These are phyloP conservation scores for Phytophthora niederhauseri DNA, from an alignment of 352 stramenopile species.

Conservation along the genomic window DNA sequence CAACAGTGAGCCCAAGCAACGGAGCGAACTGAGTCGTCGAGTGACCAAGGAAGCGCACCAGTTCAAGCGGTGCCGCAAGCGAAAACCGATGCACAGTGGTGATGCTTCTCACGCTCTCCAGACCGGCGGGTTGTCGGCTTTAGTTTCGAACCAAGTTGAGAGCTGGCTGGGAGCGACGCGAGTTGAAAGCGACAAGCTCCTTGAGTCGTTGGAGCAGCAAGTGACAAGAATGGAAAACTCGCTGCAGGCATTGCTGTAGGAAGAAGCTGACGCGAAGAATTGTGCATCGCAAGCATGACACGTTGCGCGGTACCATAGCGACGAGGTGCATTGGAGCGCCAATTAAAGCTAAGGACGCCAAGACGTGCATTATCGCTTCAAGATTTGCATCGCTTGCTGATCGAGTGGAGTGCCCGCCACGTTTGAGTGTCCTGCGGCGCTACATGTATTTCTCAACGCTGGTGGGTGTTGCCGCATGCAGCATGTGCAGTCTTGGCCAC, in stretches of 20 bases:
- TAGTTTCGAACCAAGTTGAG: constrained; percentile 10
- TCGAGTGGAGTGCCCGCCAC: not conserved
- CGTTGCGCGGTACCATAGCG: constrained; percentile 4
- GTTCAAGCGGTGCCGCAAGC: constrained; percentile 41
- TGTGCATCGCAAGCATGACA: not conserved
- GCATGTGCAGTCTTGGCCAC: not conserved
- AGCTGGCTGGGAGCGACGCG: constrained; percentile 11
- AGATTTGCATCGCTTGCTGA: constrained; percentile 1
- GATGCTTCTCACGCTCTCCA: constrained; percentile 21
- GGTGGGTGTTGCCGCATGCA: not conserved
- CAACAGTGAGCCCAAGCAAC: constrained; percentile 9
- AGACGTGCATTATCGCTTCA: constrained; percentile 1
- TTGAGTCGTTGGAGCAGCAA: constrained; percentile 27
- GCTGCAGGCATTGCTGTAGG: constrained; percentile 14
- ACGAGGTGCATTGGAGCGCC: not conserved
- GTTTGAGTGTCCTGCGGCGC: not conserved
- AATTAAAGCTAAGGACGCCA: not conserved
- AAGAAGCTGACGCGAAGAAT: constrained; percentile 38
- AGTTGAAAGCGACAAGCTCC: constrained; percentile 6
- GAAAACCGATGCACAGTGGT: constrained; percentile 32
- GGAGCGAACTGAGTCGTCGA: constrained; percentile 2
- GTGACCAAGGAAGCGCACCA: constrained; percentile 31
- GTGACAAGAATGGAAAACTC: constrained; percentile 15
- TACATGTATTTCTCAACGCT: not conserved
- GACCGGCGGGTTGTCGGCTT: constrained; percentile 12